Evolutionary conservation across 129 eudicot genomes (phyloP), one percentile per base, ranked within the genome.

Genomic region (Centrapalus pauciflorus): DNA sequence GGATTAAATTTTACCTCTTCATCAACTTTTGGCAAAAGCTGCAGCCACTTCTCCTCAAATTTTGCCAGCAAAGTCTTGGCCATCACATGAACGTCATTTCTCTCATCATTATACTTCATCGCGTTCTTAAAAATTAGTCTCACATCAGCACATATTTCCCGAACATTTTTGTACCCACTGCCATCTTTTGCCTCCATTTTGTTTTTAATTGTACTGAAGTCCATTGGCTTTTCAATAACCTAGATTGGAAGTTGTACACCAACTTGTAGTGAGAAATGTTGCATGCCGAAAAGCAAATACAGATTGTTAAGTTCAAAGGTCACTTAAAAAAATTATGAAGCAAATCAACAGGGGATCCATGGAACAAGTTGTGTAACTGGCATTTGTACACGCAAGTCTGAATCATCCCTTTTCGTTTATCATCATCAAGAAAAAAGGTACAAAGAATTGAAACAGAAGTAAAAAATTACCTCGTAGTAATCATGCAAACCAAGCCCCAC

Each of bases 1-100:
- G 5, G 13, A 43, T 60, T 4, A 25, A 19, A 52, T 8, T 40
- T 71, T 77, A 92, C 98, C 96, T 92, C 98, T 83, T 88, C 91
- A 66, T 83, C 89, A 66, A 93, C 96, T 76, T 93, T 85, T 0
- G 98, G 98, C 85, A 93, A 74, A 78, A 93, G 89, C 58, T 77
- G 84, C 52, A 88, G 84, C 96, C 98, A 92, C 69, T 92, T 92
- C 77, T 90, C 95, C 79, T 92, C 96, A 71, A 92, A 89, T 72
- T 83, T 88, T 13, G 75, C 89, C 64, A 92, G 72, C 71, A 88
- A 83, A 19, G 85, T 81, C 74, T 92, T 83, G 52, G 96, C 98
- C 90, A 85, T 85, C n/a, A 88, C 89, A 71, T 92, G 98, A 74
- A 83, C 82, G 78, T 88, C 87, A 52, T 83, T 61, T 81, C 79